phyloP scores from a whole-genome alignment of 1,284 basidiomycete genomes.

The Ceratobasidium sp. region DNA sequence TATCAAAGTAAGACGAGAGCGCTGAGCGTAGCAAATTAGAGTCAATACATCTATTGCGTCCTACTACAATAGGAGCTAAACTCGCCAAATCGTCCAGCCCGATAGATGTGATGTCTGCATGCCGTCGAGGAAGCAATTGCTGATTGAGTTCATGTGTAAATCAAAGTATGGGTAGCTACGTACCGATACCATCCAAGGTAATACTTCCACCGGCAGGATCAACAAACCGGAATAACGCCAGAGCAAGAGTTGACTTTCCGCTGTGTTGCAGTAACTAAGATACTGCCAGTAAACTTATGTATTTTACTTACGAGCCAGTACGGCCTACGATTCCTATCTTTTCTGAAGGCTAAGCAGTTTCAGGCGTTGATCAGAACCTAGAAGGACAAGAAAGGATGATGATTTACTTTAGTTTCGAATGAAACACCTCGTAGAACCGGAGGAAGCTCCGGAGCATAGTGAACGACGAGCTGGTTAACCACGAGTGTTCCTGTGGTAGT shows the following conservation, averaged over 20 bases:
- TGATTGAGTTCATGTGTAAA: too few relatives aligned
- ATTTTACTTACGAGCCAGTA: constrained; percentile 66
- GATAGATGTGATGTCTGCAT: constrained; percentile 78
- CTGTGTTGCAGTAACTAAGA: constrained; percentile 55
- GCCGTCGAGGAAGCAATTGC: background rate
- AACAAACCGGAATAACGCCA: constrained; percentile 88
- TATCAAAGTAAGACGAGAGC: constrained; percentile 28
- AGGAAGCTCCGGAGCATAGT: constrained; percentile 87
- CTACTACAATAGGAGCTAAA: constrained; percentile 75
- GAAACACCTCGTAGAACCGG: constrained; percentile 83
- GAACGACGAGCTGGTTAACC: constrained; percentile 81
- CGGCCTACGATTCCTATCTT: constrained; percentile 80
- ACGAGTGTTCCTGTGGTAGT: constrained; percentile 57
- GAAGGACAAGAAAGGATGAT: background rate
- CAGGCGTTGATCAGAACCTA: too few relatives aligned
- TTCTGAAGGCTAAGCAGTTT: constrained; percentile 66
- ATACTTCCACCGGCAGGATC: constrained; percentile 86
- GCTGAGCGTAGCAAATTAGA: background rate
- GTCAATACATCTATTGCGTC: background rate
- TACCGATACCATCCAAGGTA: constrained; percentile 83
- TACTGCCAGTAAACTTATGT: constrained; percentile 14
- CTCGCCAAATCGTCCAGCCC: constrained; percentile 89
- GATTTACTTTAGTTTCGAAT: constrained; percentile 64
- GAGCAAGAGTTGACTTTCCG: constrained; percentile 86
- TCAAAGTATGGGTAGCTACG: background rate